A percentile compares a stretch with the other conserved stretches of the same genome.
Conservation (phyloP, 2,329 filamentous ascomycete genomes). For the Diaporthe citri region DNA sequence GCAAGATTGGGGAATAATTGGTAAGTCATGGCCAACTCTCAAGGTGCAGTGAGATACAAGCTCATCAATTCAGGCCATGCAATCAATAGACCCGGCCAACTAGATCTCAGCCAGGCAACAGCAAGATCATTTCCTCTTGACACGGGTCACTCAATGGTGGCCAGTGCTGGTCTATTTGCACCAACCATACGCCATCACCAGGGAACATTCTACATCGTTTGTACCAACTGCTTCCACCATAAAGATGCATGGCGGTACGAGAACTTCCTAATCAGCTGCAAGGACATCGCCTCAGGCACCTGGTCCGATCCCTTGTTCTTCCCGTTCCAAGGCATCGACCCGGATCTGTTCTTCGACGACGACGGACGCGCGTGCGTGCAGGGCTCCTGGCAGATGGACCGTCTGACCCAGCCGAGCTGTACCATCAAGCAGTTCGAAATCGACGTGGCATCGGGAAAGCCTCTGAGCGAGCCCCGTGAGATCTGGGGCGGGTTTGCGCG, state of each 20-base stretch:
- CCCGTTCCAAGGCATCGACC: slow-evolving; percentile 51
- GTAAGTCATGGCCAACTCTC: neutral
- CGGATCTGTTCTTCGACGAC: slow-evolving; percentile 57
- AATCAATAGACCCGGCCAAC: neutral
- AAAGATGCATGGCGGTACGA: slow-evolving; percentile 49
- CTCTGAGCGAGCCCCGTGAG: slow-evolving; percentile 46
- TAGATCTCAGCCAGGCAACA: slow-evolving; percentile 14
- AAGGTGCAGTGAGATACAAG: too few relatives aligned
- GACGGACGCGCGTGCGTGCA: slow-evolving; percentile 54
- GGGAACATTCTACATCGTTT: slow-evolving; percentile 59
- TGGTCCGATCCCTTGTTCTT: slow-evolving; percentile 56
- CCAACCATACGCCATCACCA: slow-evolving; percentile 58
- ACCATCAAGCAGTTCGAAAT: slow-evolving; percentile 49
- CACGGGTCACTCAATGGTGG: slow-evolving; percentile 19
- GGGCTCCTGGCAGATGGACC: slow-evolving; percentile 42
- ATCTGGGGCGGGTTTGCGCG: slow-evolving; percentile 61
- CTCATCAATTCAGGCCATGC: neutral
- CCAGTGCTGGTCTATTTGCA: slow-evolving; percentile 46
- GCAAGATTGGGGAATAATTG: neutral
- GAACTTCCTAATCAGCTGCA: slow-evolving; percentile 56
- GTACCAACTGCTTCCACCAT: slow-evolving; percentile 51
- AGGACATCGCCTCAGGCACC: slow-evolving; percentile 52
- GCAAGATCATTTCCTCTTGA: slow-evolving; percentile 1
- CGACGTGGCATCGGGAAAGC: slow-evolving; percentile 51
- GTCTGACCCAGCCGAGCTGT: neutral